phyloP scores from a whole-genome alignment of 352 stramenopile genomes.

The Phytophthora meadii region DNA sequence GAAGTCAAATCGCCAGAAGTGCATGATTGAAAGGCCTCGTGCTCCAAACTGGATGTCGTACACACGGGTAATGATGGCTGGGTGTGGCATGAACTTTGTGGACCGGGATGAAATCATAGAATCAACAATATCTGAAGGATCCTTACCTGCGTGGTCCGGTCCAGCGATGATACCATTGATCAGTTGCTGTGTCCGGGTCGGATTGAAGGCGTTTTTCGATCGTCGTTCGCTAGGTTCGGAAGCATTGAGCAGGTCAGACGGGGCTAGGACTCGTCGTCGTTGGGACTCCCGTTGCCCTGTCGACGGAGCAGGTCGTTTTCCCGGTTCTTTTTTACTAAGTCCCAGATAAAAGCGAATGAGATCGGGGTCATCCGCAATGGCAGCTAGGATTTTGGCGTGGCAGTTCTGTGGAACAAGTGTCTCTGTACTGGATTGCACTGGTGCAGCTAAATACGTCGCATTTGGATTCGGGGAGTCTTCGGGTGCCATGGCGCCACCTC shows the following conservation, averaged over 20 bases:
- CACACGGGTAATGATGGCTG: constrained; percentile 5
- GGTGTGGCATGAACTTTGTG: constrained; percentile 24
- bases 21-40: constrained; percentile 14
- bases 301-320: background rate
- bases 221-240: background rate
- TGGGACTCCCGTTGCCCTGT: background rate
- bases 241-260: constrained; percentile 5
- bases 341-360: background rate
- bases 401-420: background rate
- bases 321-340: background rate
- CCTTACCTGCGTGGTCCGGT: constrained; percentile 15
- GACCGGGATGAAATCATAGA: constrained; percentile 19
- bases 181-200: background rate
- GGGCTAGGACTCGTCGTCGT: background rate
- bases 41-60: constrained; percentile 21
- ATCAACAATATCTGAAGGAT: constrained; percentile 6
- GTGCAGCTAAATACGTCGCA: background rate
- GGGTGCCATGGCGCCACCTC: background rate
- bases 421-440: background rate
- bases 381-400: background rate
- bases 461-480: background rate
- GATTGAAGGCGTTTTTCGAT: background rate
- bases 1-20: constrained; percentile 24
- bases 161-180: constrained; percentile 1
- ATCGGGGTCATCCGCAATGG: background rate